Percentiles rank a stretch among this genome's conserved stretches.
Conservation (phyloP, 371 early-diverging fungal species). For the Syncephalastrum contaminatum region DNA sequence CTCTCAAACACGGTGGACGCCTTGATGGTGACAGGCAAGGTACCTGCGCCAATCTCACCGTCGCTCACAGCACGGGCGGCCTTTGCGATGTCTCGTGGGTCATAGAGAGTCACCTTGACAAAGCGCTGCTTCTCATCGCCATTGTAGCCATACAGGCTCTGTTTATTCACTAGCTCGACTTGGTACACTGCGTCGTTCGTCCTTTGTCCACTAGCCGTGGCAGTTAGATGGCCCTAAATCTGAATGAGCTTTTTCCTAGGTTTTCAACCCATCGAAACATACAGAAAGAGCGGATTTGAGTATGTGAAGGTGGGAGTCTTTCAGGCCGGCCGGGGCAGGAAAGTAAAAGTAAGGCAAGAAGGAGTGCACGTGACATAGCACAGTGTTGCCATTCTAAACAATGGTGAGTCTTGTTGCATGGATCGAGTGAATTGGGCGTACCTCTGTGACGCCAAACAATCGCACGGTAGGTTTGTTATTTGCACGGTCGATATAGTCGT, state of each 20-base stretch:
- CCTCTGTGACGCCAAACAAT: conserved; percentile 89
- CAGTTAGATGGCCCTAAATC: too few relatives aligned
- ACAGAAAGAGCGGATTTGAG: conserved; percentile 64
- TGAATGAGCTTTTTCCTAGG: too few relatives aligned
- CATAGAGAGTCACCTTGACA: conserved; percentile 65
- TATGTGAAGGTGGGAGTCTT: conserved; percentile 54
- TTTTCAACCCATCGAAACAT: conserved; percentile 10
- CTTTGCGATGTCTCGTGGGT: conserved; percentile 53
- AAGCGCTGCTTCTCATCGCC: conserved; percentile 71
- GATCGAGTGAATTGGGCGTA: conserved; percentile 25
- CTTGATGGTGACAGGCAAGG: conserved; percentile 37
- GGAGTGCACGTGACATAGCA: conserved; percentile 90
- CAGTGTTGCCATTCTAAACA: conserved; percentile 73
- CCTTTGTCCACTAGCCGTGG: conserved; percentile 3
- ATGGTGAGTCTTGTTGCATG: not conserved
- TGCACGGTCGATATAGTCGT: conserved; percentile 65
- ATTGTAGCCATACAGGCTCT: conserved; percentile 82
- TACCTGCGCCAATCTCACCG: conserved; percentile 24
- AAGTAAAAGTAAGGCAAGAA: conserved; percentile 97
- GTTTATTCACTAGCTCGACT: conserved; percentile 69
- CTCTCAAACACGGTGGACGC: conserved; percentile 83
- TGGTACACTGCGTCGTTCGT: conserved; percentile 39
- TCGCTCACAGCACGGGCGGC: conserved; percentile 46
- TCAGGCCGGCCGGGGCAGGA: conserved; percentile 82
- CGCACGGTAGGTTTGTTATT: conserved; percentile 65